Base-by-base conservation (phyloP, 257 asterid genomes). In the Ilex aquifolium region DNA sequence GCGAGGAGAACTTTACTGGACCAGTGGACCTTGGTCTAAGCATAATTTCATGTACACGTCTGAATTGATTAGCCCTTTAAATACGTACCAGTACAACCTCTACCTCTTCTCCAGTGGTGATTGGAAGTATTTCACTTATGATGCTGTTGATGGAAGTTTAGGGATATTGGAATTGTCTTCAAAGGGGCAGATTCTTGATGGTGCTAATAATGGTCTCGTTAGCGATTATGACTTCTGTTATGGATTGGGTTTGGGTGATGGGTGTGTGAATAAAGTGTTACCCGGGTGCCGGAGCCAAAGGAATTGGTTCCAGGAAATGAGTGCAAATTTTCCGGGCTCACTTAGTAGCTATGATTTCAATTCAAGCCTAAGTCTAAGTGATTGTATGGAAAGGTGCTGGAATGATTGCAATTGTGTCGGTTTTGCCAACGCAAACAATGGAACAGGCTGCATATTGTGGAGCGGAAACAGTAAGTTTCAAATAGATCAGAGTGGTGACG, bases 381-480 rank as follows among this genome's bases (percentile, higher is more conserved):
- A 72, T 36, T 72, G 76, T 56, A 72, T 72, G 76, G 68, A 72
- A 29, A 65, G 40, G 13, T 72, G 76, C 32, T 72, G 76, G 72
- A 56, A 55, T 36, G 49, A 72, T 39, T 72, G 72, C 64, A 61
- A 10, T 32, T 71, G 76, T 50, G 60, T 17, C 46, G 76, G 63
- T 32, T 71, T 71, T 32, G 9, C n/a, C 2, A 31, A 27, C 32
- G 10, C 0, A 15, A 12, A 31, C 29, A 65, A 46, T 30, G 72
- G 44, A 46, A 61, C 68, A 11, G 68, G 76, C n/a, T 72, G 76
- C 62, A 56, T 61, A 29, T 54, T 50, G 0, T 72, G 76, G 76
- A 10, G 31, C 1, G 13, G 55, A 6, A n/a, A 5, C 10, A 13
- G 14, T 10, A 16, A 39, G 10, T 72, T 55, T 57, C 31, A 0